phyloP scores from a whole-genome alignment of 352 stramenopile genomes.

The Globisporangium echinulatum region DNA sequence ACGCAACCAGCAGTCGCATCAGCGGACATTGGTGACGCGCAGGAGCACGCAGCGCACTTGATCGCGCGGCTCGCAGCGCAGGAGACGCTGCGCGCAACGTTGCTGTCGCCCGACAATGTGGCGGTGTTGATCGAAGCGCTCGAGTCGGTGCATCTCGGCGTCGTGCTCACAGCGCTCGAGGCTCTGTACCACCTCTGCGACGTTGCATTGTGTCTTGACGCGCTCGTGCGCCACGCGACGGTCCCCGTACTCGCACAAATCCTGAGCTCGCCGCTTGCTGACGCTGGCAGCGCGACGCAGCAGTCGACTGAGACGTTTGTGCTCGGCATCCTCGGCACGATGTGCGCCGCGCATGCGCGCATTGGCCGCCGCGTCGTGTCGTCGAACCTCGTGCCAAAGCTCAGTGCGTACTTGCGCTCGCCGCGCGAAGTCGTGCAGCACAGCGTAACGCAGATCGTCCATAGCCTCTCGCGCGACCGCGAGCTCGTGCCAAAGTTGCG shows the following conservation, averaged over 20 bases:
- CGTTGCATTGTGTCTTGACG: conserved; percentile 56
- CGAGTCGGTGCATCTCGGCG: conserved; percentile 58
- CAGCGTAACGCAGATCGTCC: conserved; percentile 46
- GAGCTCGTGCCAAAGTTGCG: conserved; percentile 61
- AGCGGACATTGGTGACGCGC: conserved; percentile 19
- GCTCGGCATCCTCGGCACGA: conserved; percentile 37
- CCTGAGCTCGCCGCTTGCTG: conserved; percentile 32
- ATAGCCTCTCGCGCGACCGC: conserved; percentile 50
- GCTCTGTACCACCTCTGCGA: conserved; percentile 50
- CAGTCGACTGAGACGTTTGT: conserved; percentile 24
- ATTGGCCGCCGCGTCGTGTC: conserved; percentile 50
- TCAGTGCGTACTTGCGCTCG: conserved; percentile 29
- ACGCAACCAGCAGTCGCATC: neutral
- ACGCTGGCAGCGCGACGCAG: conserved; percentile 8
- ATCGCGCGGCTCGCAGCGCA: conserved; percentile 46
- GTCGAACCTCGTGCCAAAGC: conserved; percentile 53
- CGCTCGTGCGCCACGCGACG: conserved; percentile 61
- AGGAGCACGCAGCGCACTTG: conserved; percentile 55
- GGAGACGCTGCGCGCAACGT: conserved; percentile 39
- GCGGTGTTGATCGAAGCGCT: conserved; percentile 60
- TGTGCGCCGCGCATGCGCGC: conserved; percentile 41
- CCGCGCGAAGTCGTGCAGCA: conserved; percentile 23
- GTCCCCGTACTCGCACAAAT: conserved; percentile 73
- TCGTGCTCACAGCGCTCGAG: conserved; percentile 62
- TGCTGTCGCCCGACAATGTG: conserved; percentile 53